A percentile compares a stretch with the other conserved stretches of the same genome.
Conservation (phyloP, 768 basidiomycete species). For the Tulasnella sp. region DNA sequence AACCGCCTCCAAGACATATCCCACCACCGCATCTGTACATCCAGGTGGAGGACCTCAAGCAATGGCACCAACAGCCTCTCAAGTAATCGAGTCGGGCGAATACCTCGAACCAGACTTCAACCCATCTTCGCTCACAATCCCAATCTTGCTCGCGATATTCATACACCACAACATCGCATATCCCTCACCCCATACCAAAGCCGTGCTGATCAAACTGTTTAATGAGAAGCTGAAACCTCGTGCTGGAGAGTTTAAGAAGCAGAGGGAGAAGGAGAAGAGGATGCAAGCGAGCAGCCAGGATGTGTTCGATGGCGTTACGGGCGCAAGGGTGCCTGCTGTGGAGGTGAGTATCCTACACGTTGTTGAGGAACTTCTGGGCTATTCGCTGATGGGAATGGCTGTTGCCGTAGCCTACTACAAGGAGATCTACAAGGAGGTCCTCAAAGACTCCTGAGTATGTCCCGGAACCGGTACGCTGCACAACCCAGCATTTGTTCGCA, state of each 20-base stretch:
- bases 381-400: constrained; percentile 12
- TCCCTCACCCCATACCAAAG: constrained; percentile 70
- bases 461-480: constrained; percentile 33
- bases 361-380: not conserved
- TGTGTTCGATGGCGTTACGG: constrained; percentile 77
- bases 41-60: not conserved
- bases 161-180: constrained; percentile 71
- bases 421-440: constrained; percentile 42
- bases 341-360: not conserved
- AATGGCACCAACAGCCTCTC: constrained; percentile 51
- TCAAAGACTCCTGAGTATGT: constrained; percentile 48
- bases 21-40: not conserved
- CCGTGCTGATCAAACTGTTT: constrained; percentile 72
- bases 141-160: constrained; percentile 75
- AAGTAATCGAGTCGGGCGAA: constrained; percentile 68
- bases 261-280: constrained; percentile 59
- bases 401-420: constrained; percentile 34
- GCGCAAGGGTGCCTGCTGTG: constrained; percentile 34
- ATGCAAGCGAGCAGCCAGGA: constrained; percentile 77
- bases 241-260: constrained; percentile 54
- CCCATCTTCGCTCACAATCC: constrained; percentile 64
- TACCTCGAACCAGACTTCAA: constrained; percentile 79
- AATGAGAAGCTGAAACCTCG: constrained; percentile 68
- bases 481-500: not conserved
- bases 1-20: not conserved